These are phyloP conservation scores for Nakazawaea pomicola DNA, from an alignment of 805 yeast genomes.

Conservation along the genomic window DNA sequence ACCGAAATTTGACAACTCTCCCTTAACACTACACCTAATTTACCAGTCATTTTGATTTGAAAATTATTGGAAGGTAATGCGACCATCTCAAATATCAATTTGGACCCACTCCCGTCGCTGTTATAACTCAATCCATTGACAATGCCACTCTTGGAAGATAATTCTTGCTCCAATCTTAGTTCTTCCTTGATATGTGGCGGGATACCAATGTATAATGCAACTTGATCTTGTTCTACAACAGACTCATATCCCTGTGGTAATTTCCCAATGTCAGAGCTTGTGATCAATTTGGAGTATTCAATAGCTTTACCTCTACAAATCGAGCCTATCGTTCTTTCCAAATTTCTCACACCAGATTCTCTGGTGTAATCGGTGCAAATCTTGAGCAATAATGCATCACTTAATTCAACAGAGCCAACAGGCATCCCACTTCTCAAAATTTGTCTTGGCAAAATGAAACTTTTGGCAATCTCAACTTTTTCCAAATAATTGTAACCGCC, in stretches of 20 bases:
- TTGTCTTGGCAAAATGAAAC: slow-evolving; percentile 73
- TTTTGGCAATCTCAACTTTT: slow-evolving; percentile 65
- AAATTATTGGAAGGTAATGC: slow-evolving; percentile 47
- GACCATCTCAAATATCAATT: slow-evolving; percentile 73
- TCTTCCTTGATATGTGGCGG: slow-evolving; percentile 37
- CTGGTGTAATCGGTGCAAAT: slow-evolving; percentile 69
- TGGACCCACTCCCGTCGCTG: slow-evolving; percentile 81
- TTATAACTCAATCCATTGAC: slow-evolving; percentile 88
- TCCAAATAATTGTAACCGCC: slow-evolving; percentile 79
- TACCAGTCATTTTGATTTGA: slow-evolving; percentile 66
- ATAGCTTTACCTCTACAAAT: slow-evolving; percentile 82
- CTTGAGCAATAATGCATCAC: slow-evolving; percentile 50
- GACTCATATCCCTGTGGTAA: slow-evolving; percentile 29
- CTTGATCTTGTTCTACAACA: slow-evolving; percentile 44
- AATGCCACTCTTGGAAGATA: slow-evolving; percentile 58
- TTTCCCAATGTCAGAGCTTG: slow-evolving; percentile 18
- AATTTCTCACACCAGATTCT: slow-evolving; percentile 81
- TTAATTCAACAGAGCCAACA: slow-evolving; percentile 36
- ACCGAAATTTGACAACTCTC: slow-evolving; percentile 80
- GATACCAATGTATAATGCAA: slow-evolving; percentile 65
- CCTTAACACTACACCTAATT: slow-evolving; percentile 73
- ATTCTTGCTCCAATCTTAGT: slow-evolving; percentile 36
- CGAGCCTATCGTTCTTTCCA: slow-evolving; percentile 71
- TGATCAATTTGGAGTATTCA: slow-evolving; percentile 41
- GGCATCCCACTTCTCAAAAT: slow-evolving; percentile 60